Evolutionary conservation across 1,284 basidiomycete species (phyloP), one percentile per base, ranked within the genome.

Genomic region (Tilletia walkeri): DNA sequence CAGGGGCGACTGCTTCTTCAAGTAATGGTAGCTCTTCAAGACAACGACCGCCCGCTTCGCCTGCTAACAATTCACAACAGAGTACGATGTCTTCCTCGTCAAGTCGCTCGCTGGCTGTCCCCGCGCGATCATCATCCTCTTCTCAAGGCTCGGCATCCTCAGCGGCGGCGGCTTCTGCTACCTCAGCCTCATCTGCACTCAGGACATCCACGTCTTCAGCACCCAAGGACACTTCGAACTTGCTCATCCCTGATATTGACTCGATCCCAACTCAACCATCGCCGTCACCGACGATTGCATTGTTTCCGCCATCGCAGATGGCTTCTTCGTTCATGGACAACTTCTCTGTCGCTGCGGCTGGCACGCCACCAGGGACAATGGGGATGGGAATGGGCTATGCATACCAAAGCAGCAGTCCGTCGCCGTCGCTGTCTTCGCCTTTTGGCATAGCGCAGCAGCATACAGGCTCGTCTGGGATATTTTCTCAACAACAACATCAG

Each of bases 321-420:
- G 38, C 59, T 10, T 39, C 59, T 41, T 63, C 59, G 3, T 63
- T 63, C 59, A 63, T 63, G 59, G 34, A 63, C 59, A 16, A 34
- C 9, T 63, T 63, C 36, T 63, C 59, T 1, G 59, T 63, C 6
- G 14, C 34, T 24, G 6, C 59, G 36, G 36, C 59, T n/a, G 59
- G 36, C 59, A 39, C 59, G 34, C 34, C 59, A 12, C 30, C 59
- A 5, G 59, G 34, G 14, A 9, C 9, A 20, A 63, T 63, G 59
- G 59, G 59, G n/a, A 63, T 63, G 59, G 34, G 34, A 16, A 63
- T 63, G 9, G 59, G 34, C 3, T 12, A 24, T 12, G 12, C 59
- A 18, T 41, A 45, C 41, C 6, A 45, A 1, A 45, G 41, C 41
- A 45, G 41, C 41, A 45, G 41, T 45, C 41, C 59, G 12, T 63